Percentiles rank a stretch among this genome's conserved stretches.
These are phyloP conservation scores for Paecilomyces fulvus DNA, from an alignment of 2,329 filamentous ascomycete genomes.

Conservation along the genomic window DNA sequence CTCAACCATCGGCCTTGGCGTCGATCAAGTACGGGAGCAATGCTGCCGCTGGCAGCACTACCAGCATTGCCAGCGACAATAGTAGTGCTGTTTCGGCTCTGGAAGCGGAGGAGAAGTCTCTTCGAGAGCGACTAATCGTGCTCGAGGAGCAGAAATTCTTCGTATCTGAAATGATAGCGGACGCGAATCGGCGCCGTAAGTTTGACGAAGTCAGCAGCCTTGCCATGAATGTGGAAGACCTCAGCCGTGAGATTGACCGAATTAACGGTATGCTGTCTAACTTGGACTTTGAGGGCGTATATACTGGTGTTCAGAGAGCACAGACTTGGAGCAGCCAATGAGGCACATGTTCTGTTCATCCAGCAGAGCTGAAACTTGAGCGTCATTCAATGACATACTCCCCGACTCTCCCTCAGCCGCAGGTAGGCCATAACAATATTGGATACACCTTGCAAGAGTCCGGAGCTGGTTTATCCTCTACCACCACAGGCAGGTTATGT, in stretches of 20 bases:
- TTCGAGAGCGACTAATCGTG: constrained; percentile 71
- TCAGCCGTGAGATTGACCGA: constrained; percentile 67
- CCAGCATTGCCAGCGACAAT: constrained; percentile 46
- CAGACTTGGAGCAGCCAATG: not conserved
- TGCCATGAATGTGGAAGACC: constrained; percentile 70
- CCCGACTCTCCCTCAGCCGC: not conserved
- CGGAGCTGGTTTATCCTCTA: not conserved
- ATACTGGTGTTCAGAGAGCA: constrained; percentile 19
- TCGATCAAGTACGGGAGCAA: constrained; percentile 51
- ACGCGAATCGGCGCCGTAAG: constrained; percentile 64
- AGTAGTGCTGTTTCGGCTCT: constrained; percentile 56
- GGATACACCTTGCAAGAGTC: not conserved
- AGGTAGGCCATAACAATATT: not conserved
- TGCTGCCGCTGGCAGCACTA: constrained; percentile 39
- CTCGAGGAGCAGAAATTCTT: constrained; percentile 88
- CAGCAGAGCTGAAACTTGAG: not conserved
- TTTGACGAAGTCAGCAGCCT: constrained; percentile 83
- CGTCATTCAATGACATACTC: not conserved
- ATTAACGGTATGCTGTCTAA: constrained; percentile 57
- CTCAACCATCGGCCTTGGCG: constrained; percentile 43
- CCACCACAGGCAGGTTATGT: not conserved
- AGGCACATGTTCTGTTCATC: not conserved
- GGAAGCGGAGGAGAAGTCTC: constrained; percentile 74
- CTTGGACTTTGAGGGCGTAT: constrained; percentile 54
- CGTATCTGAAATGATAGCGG: constrained; percentile 74